phyloP scores from a whole-genome alignment of 805 yeast species.

The Candida peoriensis region DNA sequence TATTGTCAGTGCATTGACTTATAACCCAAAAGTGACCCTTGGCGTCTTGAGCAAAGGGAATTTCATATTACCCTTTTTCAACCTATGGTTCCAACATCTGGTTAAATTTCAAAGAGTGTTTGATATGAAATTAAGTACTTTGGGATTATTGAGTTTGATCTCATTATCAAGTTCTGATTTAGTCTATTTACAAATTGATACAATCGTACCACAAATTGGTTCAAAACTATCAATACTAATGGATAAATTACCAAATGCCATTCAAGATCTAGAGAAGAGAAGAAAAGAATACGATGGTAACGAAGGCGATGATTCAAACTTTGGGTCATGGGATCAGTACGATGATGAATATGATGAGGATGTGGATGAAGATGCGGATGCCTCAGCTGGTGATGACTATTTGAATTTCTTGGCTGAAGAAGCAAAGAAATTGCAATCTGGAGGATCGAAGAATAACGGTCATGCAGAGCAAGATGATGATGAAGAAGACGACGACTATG shows the following conservation, averaged over 20 bases:
- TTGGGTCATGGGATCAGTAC: conserved; percentile 21
- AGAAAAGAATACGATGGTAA: conserved; percentile 37
- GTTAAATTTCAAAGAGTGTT: conserved; percentile 61
- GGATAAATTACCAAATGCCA: conserved; percentile 65
- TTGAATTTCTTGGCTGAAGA: conserved; percentile 44
- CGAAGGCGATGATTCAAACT: conserved; percentile 26
- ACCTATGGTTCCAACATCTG: conserved; percentile 55
- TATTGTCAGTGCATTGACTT: conserved; percentile 57
- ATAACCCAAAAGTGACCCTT: conserved; percentile 53
- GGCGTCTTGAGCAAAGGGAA: conserved; percentile 40
- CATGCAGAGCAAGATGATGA: conserved; percentile 29
- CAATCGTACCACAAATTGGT: conserved; percentile 45
- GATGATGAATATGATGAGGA: conserved; percentile 28
- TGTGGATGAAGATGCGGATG: conserved; percentile 28
- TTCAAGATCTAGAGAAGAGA: conserved; percentile 56
- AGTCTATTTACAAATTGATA: conserved; percentile 29
- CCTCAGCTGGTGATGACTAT: conserved; percentile 37
- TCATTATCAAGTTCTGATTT: conserved; percentile 25
- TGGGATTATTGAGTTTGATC: conserved; percentile 57
- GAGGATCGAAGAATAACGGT: too few species aligned
- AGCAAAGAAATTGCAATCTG: conserved; percentile 31
- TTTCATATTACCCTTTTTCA: conserved; percentile 47
- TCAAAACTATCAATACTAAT: conserved; percentile 46
- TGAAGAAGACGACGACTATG: conserved; percentile 50
- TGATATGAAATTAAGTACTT: conserved; percentile 70